Conservation (phyloP, 2,329 filamentous ascomycete species). For the Cercospora sesami region DNA sequence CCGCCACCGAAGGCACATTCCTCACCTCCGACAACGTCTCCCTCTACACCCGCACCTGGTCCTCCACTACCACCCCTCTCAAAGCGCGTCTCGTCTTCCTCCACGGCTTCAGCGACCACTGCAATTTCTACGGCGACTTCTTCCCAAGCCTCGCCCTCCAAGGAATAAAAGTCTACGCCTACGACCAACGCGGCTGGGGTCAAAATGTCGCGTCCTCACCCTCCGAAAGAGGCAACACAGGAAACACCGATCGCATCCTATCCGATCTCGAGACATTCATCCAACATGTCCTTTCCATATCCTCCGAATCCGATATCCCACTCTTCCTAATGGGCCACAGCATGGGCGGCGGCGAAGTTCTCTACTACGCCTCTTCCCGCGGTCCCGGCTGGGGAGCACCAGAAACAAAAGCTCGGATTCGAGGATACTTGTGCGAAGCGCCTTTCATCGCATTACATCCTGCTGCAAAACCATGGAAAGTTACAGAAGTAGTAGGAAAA, state of each 20-base stretch:
- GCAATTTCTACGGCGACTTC: constrained; percentile 71
- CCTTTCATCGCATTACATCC: constrained; percentile 75
- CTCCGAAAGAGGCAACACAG: constrained; percentile 74
- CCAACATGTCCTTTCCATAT: constrained; percentile 37
- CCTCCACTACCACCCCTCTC: constrained; percentile 52
- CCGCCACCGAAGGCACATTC: constrained; percentile 54
- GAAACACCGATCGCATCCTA: constrained; percentile 70
- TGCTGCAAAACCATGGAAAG: constrained; percentile 60
- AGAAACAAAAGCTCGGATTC: constrained; percentile 60
- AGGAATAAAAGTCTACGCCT: constrained; percentile 73
- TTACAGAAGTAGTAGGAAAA: constrained; percentile 67
- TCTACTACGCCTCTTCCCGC: constrained; percentile 56
- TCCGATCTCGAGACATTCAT: constrained; percentile 78
- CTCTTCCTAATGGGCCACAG: constrained; percentile 87
- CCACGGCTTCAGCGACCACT: constrained; percentile 88
- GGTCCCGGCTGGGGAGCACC: constrained; percentile 38
- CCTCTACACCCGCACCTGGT: constrained; percentile 64
- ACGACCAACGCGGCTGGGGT: constrained; percentile 90
- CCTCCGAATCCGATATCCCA: constrained; percentile 46
- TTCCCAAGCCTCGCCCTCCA: constrained; percentile 68
- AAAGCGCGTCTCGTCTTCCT: constrained; percentile 77
- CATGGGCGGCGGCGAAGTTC: constrained; percentile 80
- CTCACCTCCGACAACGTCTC: constrained; percentile 53
- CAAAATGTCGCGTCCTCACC: constrained; percentile 65
- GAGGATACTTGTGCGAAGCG: constrained; percentile 73